phyloP scores from a whole-genome alignment of 768 basidiomycete genomes.

The Podaxis pistillaris region DNA sequence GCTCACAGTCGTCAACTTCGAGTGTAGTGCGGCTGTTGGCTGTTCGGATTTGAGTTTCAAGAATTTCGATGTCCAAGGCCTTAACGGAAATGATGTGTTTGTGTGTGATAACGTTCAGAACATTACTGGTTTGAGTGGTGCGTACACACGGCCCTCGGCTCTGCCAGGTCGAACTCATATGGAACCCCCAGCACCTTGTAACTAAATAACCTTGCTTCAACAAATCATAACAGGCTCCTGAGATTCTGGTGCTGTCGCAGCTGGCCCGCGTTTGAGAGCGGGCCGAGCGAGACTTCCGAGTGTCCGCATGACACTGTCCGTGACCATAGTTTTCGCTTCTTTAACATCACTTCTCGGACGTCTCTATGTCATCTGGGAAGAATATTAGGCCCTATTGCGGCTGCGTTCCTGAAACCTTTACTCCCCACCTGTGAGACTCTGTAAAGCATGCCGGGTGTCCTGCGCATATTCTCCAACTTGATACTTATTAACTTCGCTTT shows the following conservation, averaged over 20 bases:
- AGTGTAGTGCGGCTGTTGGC: slow-evolving; percentile 48
- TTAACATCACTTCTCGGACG: slow-evolving; percentile 4
- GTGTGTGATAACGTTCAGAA: slow-evolving; percentile 48
- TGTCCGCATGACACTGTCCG: slow-evolving; percentile 11
- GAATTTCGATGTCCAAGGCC: slow-evolving; percentile 37
- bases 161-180: not conserved
- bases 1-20: slow-evolving; percentile 43
- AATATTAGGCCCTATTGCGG: not conserved
- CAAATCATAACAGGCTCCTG: not conserved
- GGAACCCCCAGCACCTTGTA: slow-evolving; percentile 24
- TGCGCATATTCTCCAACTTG: slow-evolving; percentile 1
- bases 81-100: slow-evolving; percentile 33
- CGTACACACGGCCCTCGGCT: slow-evolving; percentile 7
- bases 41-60: slow-evolving; percentile 43
- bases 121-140: slow-evolving; percentile 34
- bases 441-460: not conserved
- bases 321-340: slow-evolving; percentile 13
- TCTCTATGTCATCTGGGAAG: not conserved
- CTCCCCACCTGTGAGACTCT: not conserved
- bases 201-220: not conserved
- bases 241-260: not conserved
- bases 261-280: not conserved
- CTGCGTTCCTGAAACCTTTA: not conserved
- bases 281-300: not conserved
- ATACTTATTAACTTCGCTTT: not conserved